A percentile compares a stretch with the other conserved stretches of the same genome.
These are phyloP conservation scores for Amylocystis lapponica DNA, from an alignment of 768 basidiomycete species.

Conservation along the genomic window DNA sequence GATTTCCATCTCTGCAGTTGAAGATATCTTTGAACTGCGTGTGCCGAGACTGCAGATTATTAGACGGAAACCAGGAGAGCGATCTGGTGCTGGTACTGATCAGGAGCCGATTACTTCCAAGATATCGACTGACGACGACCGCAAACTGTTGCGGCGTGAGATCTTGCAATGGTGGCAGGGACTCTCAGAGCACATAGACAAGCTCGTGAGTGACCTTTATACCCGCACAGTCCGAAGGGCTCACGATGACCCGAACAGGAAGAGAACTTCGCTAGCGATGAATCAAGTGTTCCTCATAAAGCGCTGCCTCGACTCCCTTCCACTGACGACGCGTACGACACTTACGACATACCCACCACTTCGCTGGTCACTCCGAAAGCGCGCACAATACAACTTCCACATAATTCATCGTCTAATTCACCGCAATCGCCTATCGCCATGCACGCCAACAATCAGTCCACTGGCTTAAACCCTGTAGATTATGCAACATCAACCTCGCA, in stretches of 20 bases:
- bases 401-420: too few species aligned
- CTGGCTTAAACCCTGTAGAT: background rate
- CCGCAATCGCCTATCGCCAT: background rate
- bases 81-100: too few species aligned
- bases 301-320: conserved; percentile 57
- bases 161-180: conserved; percentile 66
- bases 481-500: too few species aligned
- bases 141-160: conserved; percentile 47
- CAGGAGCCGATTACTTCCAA: too few species aligned
- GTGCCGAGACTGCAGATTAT: conserved; percentile 57
- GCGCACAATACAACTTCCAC: too few species aligned
- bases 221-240: background rate
- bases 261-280: conserved; percentile 24
- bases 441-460: background rate
- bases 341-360: conserved; percentile 14
- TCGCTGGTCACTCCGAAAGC: conserved; percentile 15
- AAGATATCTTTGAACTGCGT: conserved; percentile 56
- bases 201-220: conserved; percentile 48
- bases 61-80: conserved; percentile 23
- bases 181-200: conserved; percentile 53
- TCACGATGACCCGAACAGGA: conserved; percentile 32
- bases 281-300: conserved; percentile 31
- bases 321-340: conserved; percentile 42
- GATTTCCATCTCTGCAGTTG: conserved; percentile 39
- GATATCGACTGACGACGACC: conserved; percentile 29